phyloP scores from a whole-genome alignment of 768 basidiomycete genomes.

The Crucibulum laeve region DNA sequence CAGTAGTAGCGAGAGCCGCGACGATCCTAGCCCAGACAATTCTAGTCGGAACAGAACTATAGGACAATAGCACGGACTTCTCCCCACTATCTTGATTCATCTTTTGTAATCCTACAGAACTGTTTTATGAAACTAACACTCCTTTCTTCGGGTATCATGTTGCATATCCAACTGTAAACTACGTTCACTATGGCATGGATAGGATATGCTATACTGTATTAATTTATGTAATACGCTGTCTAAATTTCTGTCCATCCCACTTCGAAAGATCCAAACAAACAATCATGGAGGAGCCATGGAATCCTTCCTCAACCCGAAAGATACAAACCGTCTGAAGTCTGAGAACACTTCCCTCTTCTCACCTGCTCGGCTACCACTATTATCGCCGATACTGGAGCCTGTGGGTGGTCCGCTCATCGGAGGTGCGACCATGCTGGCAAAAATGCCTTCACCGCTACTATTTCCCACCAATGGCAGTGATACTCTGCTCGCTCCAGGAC shows the following conservation, averaged over 20 bases:
- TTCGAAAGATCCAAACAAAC: background rate
- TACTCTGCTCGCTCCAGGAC: conserved; percentile 62
- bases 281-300: conserved; percentile 23
- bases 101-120: no score
- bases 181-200: no score
- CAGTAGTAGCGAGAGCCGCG: conserved; percentile 1
- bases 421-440: conserved; percentile 57
- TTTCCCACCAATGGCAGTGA: conserved; percentile 40
- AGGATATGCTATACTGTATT: background rate
- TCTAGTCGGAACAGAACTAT: no score
- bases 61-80: no score
- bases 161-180: no score
- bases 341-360: conserved; percentile 81
- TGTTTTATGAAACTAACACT: no score
- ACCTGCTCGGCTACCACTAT: conserved; percentile 29
- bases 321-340: conserved; percentile 84
- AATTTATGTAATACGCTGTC: background rate
- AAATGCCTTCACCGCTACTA: conserved; percentile 47
- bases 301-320: conserved; percentile 82
- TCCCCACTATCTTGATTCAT: no score
- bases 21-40: background rate
- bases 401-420: conserved; percentile 61
- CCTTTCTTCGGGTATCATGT: no score
- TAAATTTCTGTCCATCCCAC: background rate
- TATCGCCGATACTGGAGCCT: conserved; percentile 46